Conservation (phyloP, 495 filamentous ascomycete genomes). For the Alectoria sarmentosa region DNA sequence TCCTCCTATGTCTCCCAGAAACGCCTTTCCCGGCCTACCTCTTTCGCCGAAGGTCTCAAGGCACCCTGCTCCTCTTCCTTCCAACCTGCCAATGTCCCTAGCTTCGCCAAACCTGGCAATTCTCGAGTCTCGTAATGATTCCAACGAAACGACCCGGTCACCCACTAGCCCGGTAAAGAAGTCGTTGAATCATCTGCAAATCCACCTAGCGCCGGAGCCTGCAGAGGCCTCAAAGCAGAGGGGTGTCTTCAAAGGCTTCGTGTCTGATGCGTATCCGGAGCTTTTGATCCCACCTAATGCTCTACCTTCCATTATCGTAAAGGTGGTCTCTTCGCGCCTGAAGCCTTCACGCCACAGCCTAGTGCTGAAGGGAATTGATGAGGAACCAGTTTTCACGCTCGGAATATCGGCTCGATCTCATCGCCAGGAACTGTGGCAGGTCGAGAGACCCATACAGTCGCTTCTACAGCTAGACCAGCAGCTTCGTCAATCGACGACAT, state of each 20-base stretch:
- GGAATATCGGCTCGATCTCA: slow-evolving; percentile 74
- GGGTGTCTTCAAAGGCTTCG: slow-evolving; percentile 57
- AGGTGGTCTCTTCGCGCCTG: slow-evolving; percentile 86
- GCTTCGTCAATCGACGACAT: slow-evolving; percentile 60
- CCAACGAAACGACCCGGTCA: not conserved
- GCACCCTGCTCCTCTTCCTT: slow-evolving; percentile 57
- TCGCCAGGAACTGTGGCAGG: slow-evolving; percentile 78
- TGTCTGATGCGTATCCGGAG: slow-evolving; percentile 77
- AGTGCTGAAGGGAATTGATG: slow-evolving; percentile 57
- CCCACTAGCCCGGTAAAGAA: slow-evolving; percentile 14
- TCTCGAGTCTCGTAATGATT: slow-evolving; percentile 23
- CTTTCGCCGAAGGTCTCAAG: slow-evolving; percentile 65
- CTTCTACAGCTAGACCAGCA: slow-evolving; percentile 75
- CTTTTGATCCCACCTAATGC: slow-evolving; percentile 83
- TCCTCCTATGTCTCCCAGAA: slow-evolving; percentile 60
- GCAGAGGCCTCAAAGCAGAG: slow-evolving; percentile 21
- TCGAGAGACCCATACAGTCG: slow-evolving; percentile 83
- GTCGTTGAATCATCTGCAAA: slow-evolving; percentile 19
- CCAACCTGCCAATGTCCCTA: slow-evolving; percentile 53
- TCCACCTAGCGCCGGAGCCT: slow-evolving; percentile 13
- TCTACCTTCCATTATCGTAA: slow-evolving; percentile 76
- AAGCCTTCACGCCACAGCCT: slow-evolving; percentile 83
- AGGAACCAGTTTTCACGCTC: slow-evolving; percentile 90
- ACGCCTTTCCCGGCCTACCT: slow-evolving; percentile 50
- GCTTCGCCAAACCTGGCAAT: slow-evolving; percentile 38